These are phyloP conservation scores for Camptophora hylomeconis DNA, from an alignment of 2,329 filamentous ascomycete species.

Conservation along the genomic window DNA sequence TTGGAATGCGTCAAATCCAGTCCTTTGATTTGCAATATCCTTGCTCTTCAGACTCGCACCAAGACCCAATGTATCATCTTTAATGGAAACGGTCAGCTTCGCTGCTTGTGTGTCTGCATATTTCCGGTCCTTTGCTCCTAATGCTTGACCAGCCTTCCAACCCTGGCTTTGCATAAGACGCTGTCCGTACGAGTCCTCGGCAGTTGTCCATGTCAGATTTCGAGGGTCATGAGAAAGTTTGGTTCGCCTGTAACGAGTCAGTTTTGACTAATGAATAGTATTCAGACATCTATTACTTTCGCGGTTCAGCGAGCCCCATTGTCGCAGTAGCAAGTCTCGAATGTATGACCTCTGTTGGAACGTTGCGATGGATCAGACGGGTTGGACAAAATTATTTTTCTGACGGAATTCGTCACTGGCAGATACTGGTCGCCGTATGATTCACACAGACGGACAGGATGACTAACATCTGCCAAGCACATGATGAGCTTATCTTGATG, in stretches of 20 bases:
- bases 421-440: no score
- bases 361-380: no score
- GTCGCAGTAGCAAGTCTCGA: neutral
- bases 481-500: no score
- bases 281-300: conserved; percentile 40
- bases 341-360: no score
- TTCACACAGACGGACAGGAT: no score
- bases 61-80: conserved; percentile 82
- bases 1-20: conserved; percentile 76
- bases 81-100: conserved; percentile 34
- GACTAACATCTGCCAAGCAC: no score
- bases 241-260: conserved; percentile 31
- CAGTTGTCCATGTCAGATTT: conserved; percentile 83
- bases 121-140: no score
- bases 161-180: conserved; percentile 78
- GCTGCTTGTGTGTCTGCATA: conserved; percentile 9
- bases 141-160: conserved; percentile 73
- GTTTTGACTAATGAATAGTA: neutral
- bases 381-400: no score
- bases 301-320: conserved; percentile 58
- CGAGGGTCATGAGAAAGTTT: conserved; percentile 88
- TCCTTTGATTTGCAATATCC: conserved; percentile 54
- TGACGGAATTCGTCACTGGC: no score
- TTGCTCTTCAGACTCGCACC: conserved; percentile 61
- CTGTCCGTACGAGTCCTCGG: conserved; percentile 74